These are phyloP conservation scores for Cystobasidium slooffiae DNA, from an alignment of 1,284 basidiomycete genomes.

Conservation along the genomic window DNA sequence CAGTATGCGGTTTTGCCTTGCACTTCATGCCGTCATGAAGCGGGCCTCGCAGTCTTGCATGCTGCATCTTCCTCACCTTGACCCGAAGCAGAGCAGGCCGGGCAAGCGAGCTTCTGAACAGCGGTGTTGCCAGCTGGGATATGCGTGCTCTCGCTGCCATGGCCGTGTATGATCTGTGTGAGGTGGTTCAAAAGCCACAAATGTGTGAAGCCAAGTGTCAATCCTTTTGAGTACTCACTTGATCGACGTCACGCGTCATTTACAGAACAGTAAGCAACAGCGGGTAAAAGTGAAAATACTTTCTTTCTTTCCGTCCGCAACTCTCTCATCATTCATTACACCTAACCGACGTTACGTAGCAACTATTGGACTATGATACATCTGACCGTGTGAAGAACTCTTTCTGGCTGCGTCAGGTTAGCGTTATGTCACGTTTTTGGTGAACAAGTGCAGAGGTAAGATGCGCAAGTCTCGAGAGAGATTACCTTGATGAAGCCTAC, in stretches of 20 bases:
- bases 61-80: background rate
- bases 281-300: too few relatives aligned
- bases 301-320: too few relatives aligned
- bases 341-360: too few relatives aligned
- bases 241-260: conserved; percentile 14
- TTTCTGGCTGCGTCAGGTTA: too few relatives aligned
- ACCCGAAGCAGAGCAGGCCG: conserved; percentile 9
- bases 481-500: too few relatives aligned
- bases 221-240: background rate
- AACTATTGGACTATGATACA: too few relatives aligned
- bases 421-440: background rate
- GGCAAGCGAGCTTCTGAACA: conserved; percentile 21
- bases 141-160: conserved; percentile 27
- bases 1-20: background rate
- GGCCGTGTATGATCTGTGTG: background rate
- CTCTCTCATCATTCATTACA: too few relatives aligned
- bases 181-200: background rate
- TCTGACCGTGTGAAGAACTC: too few relatives aligned
- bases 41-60: background rate
- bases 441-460: background rate
- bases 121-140: conserved; percentile 6
- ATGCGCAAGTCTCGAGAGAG: too few relatives aligned
- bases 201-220: background rate
- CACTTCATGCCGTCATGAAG: background rate
- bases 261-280: too few relatives aligned